A percentile compares a stretch with the other conserved stretches of the same genome.
Evolutionary conservation across 352 stramenopile genomes (phyloP).

Genomic region (Phytopythium vexans): DNA sequence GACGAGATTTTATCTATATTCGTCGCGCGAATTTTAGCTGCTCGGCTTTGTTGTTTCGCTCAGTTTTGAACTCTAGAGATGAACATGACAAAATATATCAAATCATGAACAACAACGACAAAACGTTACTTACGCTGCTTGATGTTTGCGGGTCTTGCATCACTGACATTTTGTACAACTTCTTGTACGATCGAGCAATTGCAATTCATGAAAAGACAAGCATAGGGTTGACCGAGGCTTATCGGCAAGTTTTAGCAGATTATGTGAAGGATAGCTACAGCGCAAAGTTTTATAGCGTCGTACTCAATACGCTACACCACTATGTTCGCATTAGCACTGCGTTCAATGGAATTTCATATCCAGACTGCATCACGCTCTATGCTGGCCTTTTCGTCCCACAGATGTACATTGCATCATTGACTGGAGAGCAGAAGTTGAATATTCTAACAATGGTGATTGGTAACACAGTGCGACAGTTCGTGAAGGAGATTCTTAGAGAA

Average conservation of each 20-base stretch:
- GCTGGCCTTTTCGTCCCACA: conserved; percentile 4
- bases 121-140: conserved; percentile 1
- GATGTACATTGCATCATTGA: conserved; percentile 3
- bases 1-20: too few relatives aligned
- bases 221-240: background rate
- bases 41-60: too few relatives aligned
- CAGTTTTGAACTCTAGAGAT: too few relatives aligned
- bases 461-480: background rate
- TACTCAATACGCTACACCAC: too few relatives aligned
- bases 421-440: conserved; percentile 1
- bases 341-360: conserved; percentile 7
- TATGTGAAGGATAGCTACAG: too few relatives aligned
- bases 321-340: too few relatives aligned
- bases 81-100: too few relatives aligned
- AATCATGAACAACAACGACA: too few relatives aligned
- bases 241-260: background rate
- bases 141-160: conserved; percentile 6
- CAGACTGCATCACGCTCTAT: conserved; percentile 2
- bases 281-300: too few relatives aligned
- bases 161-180: conserved; percentile 3
- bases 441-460: background rate
- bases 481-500: background rate
- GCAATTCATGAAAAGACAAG: conserved; percentile 9
- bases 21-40: too few relatives aligned
- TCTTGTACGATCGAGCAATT: conserved; percentile 7